Evolutionary conservation across 306 rosid species (phyloP).

Genomic region (Malus orientalis): DNA sequence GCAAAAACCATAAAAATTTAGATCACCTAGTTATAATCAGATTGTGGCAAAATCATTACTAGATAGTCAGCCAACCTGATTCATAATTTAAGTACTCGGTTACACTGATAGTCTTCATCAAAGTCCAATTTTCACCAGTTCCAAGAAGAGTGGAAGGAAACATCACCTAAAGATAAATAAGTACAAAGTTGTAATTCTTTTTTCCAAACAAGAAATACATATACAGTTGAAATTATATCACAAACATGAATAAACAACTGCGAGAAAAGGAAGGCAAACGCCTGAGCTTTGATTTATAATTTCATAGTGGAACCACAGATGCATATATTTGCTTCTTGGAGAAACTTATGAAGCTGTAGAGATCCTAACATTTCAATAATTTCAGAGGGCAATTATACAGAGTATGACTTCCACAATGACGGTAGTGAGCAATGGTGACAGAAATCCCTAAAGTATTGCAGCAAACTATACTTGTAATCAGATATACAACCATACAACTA

Average conservation of each 20-base stretch:
- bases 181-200: background rate
- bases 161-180: constrained; percentile 60
- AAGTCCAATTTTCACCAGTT: constrained; percentile 85
- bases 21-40: background rate
- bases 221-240: background rate
- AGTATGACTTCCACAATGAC: background rate
- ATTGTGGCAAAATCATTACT: background rate
- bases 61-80: constrained; percentile 41
- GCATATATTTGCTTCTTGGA: background rate
- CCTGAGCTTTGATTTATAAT: background rate
- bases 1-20: background rate
- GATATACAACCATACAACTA: background rate
- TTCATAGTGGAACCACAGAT: no score
- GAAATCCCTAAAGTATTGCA: background rate
- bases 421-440: background rate
- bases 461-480: no score
- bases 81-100: constrained; percentile 94
- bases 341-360: background rate
- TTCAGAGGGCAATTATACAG: background rate
- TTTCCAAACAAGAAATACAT: background rate
- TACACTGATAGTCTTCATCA: constrained; percentile 97
- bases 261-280: background rate
- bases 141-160: constrained; percentile 92
- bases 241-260: background rate
- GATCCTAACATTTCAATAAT: background rate